Base-by-base conservation (phyloP, 768 basidiomycete species). In the Mycena haematopus region DNA sequence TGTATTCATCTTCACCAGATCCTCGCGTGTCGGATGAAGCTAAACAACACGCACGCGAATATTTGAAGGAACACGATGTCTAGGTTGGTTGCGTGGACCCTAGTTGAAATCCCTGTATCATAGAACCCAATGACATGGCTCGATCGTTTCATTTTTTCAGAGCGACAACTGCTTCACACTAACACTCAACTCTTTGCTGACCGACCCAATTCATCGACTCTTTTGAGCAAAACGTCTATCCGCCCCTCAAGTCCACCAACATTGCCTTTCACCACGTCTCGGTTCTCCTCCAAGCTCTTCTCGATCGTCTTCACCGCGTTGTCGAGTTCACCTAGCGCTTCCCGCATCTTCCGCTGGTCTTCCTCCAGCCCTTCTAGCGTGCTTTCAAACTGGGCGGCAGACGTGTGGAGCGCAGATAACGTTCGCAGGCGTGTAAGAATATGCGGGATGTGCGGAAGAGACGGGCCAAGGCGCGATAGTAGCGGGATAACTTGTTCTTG, bases 391-490 rank as follows among this genome's bases (percentile, higher is more conserved):
- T 89, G 84, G 1, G 88, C 83, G 0, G 96, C 93, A 51, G 91
- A 87, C 0, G 88, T 82, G 70, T 99, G 96, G 62, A 99, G 75
- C 0, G 86, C 72, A 10, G 92, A 88, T 5, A 99, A 81, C 11
- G 95, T 95, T 40, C 93, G 87, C 38, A 99, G 76, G 15, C 96
- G 91, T 4, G 91, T 87, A 25, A 99, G 84, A 24, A 99, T 90
- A 68, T 97, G 94, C 2, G 96, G 92, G 46, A 93, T 90, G 65
- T 93, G 91, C 0, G 92, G 90, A 1, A 93, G 80, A 0, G 86
- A 82, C 0, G 90, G 92, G 5, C 84, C 84, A 0, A 93, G 85
- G 21, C 91, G 85, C 25, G 86, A 82, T 19, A 93, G 80, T 52
- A 91, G 72, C 0, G 92, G 90, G 0, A 91, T 74, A 14, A 93